A percentile compares a stretch with the other conserved stretches of the same genome.
These are phyloP conservation scores for Thalia dealbata DNA, from an alignment of 176 grass and related monocot genomes.

Conservation along the genomic window DNA sequence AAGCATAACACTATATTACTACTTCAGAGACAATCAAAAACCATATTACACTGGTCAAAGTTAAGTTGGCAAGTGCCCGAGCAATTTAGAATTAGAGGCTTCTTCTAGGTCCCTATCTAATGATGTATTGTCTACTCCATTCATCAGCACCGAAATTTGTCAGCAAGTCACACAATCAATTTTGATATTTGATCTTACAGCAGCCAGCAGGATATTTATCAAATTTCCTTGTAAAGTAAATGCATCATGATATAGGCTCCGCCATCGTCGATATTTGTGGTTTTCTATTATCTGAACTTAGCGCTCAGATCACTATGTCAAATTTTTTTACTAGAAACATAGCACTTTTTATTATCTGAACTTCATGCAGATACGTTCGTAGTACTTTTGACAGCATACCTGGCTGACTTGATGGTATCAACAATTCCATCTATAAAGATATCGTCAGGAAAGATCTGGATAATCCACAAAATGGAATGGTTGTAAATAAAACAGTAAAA, in stretches of 20 bases:
- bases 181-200: too few relatives aligned
- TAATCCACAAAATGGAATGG: constrained; percentile 17
- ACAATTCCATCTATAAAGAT: constrained; percentile 45
- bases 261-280: background rate
- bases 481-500: constrained; percentile 12
- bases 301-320: background rate
- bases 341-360: too few relatives aligned
- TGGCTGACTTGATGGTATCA: constrained; percentile 46
- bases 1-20: too few relatives aligned
- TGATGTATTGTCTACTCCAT: background rate
- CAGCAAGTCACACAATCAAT: too few relatives aligned
- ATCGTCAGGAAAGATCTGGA: constrained; percentile 81
- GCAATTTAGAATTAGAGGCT: background rate
- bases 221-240: background rate
- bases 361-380: background rate
- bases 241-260: background rate
- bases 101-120: background rate
- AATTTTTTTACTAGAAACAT: too few relatives aligned
- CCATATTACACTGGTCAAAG: background rate
- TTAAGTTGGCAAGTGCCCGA: background rate
- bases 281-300: background rate
- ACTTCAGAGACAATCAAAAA: background rate
- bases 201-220: too few relatives aligned
- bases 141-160: too few relatives aligned
- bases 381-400: constrained; percentile 25